These are phyloP conservation scores for Candida multigemmis DNA, from an alignment of 805 yeast genomes.

Conservation along the genomic window DNA sequence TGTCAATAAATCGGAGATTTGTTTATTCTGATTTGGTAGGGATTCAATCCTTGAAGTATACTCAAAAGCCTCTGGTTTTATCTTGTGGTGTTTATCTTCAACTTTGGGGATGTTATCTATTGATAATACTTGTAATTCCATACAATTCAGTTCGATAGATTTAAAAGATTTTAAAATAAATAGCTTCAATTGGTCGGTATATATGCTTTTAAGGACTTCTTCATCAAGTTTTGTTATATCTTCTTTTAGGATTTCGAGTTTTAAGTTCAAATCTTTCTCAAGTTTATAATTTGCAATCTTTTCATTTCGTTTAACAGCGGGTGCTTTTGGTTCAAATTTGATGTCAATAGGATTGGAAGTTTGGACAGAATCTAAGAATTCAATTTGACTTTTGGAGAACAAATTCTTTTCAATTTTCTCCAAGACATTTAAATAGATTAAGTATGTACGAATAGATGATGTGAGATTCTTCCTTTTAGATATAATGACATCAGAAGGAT, in stretches of 20 bases:
- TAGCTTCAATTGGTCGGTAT: constrained; percentile 45
- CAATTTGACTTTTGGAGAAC: too few species aligned
- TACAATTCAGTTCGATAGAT: constrained; percentile 45
- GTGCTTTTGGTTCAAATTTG: too few species aligned
- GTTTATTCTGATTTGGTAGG: constrained; percentile 19
- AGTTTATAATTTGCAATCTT: constrained; percentile 62
- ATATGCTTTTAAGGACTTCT: constrained; percentile 48
- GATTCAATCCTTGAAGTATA: constrained; percentile 60
- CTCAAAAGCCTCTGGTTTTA: constrained; percentile 22
- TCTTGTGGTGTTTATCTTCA: constrained; percentile 3
- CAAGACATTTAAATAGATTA: too few species aligned
- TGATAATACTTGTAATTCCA: constrained; percentile 60
- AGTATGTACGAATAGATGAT: too few species aligned
- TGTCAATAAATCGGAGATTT: constrained; percentile 37
- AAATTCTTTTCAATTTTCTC: too few species aligned
- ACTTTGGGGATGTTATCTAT: constrained; percentile 9
- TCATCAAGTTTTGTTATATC: constrained; percentile 42
- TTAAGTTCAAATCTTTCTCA: constrained; percentile 44
- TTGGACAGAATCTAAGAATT: too few species aligned
- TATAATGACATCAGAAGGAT: constrained; percentile 1
- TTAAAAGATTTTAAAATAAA: constrained; percentile 46
- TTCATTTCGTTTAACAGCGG: constrained; percentile 49
- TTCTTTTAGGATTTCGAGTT: constrained; percentile 22
- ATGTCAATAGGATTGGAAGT: too few species aligned
- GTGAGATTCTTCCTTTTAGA: too few species aligned